Evolutionary conservation across 1,139 yeast species (phyloP).

Genomic region (Candida mesenterica): DNA sequence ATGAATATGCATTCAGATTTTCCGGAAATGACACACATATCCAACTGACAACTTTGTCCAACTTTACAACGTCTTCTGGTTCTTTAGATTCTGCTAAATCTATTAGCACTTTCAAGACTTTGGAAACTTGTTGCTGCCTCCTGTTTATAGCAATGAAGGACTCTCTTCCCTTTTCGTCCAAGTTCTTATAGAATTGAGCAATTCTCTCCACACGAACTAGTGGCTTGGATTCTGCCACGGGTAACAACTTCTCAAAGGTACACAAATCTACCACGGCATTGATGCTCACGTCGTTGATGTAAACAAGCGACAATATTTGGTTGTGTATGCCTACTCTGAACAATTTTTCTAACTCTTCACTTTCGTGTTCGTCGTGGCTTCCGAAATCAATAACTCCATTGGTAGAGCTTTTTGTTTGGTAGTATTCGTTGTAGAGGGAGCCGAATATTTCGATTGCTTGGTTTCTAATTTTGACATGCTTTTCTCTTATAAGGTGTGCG

Average conservation of each 20-base stretch:
- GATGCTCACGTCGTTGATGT: constrained; percentile 70
- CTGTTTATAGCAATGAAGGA: constrained; percentile 68
- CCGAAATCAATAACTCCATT: constrained; percentile 27
- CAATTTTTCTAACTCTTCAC: constrained; percentile 38
- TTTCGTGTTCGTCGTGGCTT: constrained; percentile 23
- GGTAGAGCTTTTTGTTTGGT: constrained; percentile 13
- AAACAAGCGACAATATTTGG: constrained; percentile 62
- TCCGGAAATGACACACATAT: constrained; percentile 57
- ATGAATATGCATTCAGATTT: constrained; percentile 43
- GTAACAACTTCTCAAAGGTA: constrained; percentile 60
- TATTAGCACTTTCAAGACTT: constrained; percentile 37
- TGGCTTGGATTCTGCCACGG: constrained; percentile 47
- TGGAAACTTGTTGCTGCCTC: constrained; percentile 62
- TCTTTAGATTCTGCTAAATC: constrained; percentile 29
- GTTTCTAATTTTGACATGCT: constrained; percentile 61
- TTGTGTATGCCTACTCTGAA: constrained; percentile 57
- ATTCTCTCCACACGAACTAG: constrained; percentile 52
- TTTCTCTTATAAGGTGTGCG: constrained; percentile 68
- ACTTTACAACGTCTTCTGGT: constrained; percentile 26
- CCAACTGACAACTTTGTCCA: constrained; percentile 66
- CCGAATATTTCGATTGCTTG: constrained; percentile 59
- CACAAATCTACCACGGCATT: constrained; percentile 66
- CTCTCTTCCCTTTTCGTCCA: constrained; percentile 58
- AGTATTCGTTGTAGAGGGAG: constrained; percentile 46
- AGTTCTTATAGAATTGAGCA: constrained; percentile 43